Conservation (phyloP, 2,329 filamentous ascomycete species). For the Bipolaris victoriae region DNA sequence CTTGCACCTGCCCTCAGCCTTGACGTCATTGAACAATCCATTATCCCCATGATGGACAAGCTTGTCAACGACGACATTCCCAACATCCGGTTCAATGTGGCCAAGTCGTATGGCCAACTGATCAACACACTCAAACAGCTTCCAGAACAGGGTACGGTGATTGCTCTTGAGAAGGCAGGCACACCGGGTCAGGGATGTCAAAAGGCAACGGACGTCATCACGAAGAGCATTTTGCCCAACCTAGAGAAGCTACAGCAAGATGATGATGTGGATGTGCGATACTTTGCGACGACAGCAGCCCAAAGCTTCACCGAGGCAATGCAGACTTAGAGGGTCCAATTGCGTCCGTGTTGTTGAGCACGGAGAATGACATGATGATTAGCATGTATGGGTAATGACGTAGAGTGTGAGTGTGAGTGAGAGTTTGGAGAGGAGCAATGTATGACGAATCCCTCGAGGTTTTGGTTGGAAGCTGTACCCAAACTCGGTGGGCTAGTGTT, state of each 20-base stretch:
- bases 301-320: slow-evolving; percentile 55
- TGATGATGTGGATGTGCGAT: slow-evolving; percentile 96
- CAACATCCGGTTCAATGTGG: slow-evolving; percentile 99
- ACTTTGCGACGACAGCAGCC: slow-evolving; percentile 91
- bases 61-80: slow-evolving; percentile 94
- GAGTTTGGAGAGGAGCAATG: slow-evolving; percentile 28
- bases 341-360: slow-evolving; percentile 5
- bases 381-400: slow-evolving; percentile 38
- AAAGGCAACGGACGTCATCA: slow-evolving; percentile 78
- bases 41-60: slow-evolving; percentile 94
- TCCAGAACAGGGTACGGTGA: slow-evolving; percentile 85
- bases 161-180: slow-evolving; percentile 81
- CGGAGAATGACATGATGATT: slow-evolving; percentile 23
- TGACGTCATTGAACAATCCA: slow-evolving; percentile 89
- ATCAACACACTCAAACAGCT: slow-evolving; percentile 91
- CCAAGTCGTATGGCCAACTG: slow-evolving; percentile 92
- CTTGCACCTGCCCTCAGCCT: slow-evolving; percentile 91
- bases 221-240: slow-evolving; percentile 84
- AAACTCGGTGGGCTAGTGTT: slow-evolving; percentile 25
- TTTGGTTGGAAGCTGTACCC: slow-evolving; percentile 13
- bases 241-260: slow-evolving; percentile 96
- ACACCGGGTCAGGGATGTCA: slow-evolving; percentile 65
- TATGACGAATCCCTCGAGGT: slow-evolving; percentile 16
- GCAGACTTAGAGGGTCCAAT: slow-evolving; percentile 44
- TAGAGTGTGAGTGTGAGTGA: slow-evolving; percentile 1